Evolutionary conservation across 495 filamentous ascomycete genomes (phyloP).

Genomic region (Terfezia boudieri): DNA sequence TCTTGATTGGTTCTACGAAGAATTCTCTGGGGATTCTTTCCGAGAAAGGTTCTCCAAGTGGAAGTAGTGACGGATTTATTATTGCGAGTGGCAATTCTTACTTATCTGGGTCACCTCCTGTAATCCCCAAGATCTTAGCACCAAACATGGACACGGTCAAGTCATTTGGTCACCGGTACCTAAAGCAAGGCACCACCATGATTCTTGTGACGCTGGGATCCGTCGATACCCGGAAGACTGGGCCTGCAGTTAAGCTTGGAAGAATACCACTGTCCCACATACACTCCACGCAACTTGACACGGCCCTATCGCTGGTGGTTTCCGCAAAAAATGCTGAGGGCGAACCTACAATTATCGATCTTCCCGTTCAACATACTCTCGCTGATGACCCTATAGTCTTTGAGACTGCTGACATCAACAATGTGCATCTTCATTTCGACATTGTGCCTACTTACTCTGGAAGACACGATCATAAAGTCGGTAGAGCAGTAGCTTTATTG

Average conservation of each 20-base stretch:
- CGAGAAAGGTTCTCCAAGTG: background rate
- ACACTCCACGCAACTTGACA: constrained; percentile 81
- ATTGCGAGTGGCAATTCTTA: constrained; percentile 18
- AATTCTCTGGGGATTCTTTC: background rate
- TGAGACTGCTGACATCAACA: constrained; percentile 48
- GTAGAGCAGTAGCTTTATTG: constrained; percentile 77
- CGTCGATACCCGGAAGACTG: constrained; percentile 71
- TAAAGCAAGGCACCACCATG: constrained; percentile 58
- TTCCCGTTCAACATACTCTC: constrained; percentile 84
- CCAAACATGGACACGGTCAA: constrained; percentile 50
- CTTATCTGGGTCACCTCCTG: background rate
- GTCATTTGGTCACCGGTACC: constrained; percentile 86
- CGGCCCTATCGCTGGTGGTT: constrained; percentile 73
- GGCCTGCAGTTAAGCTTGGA: constrained; percentile 69
- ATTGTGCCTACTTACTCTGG: constrained; percentile 94
- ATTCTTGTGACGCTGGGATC: constrained; percentile 80
- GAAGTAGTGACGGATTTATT: background rate
- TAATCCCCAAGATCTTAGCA: constrained; percentile 10
- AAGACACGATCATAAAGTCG: constrained; percentile 64
- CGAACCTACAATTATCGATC: constrained; percentile 68
- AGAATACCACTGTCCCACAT: constrained; percentile 66
- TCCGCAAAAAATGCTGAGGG: constrained; percentile 75
- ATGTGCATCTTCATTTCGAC: constrained; percentile 81
- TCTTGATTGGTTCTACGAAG: background rate
- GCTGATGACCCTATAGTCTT: constrained; percentile 70